Evolutionary conservation across 179 eudicot species (phyloP).

Genomic region (Gypsophila paniculata): DNA sequence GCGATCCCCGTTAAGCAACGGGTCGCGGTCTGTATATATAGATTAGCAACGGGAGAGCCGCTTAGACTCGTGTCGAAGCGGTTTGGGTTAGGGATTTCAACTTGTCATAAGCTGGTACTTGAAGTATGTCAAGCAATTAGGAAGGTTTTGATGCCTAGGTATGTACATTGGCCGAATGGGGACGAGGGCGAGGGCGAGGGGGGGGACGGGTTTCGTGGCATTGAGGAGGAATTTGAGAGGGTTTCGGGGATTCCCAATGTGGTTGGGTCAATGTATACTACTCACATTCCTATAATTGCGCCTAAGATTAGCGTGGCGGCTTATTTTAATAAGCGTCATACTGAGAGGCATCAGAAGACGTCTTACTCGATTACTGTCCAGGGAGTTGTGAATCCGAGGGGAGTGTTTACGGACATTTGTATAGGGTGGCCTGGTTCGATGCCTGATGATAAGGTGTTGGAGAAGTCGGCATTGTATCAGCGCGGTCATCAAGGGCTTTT

Average conservation of each 20-base stretch:
- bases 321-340: slow-evolving; percentile 45
- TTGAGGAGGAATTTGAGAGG: slow-evolving; percentile 36
- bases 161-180: slow-evolving; percentile 44
- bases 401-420: slow-evolving; percentile 46
- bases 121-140: slow-evolving; percentile 56
- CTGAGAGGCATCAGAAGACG: slow-evolving; percentile 47
- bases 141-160: slow-evolving; percentile 47
- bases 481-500: slow-evolving; percentile 41
- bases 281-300: slow-evolving; percentile 51
- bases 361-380: slow-evolving; percentile 54
- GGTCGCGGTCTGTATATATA: slow-evolving; percentile 52
- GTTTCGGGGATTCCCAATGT: slow-evolving; percentile 44
- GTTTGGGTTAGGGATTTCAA: slow-evolving; percentile 53
- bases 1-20: slow-evolving; percentile 53
- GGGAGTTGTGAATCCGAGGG: slow-evolving; percentile 44
- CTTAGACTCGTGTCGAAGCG: slow-evolving; percentile 45
- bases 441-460: slow-evolving; percentile 49
- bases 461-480: slow-evolving; percentile 43
- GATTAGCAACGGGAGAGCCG: slow-evolving; percentile 55
- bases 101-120: slow-evolving; percentile 59
- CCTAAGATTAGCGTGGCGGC: slow-evolving; percentile 50
- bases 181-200: slow-evolving; percentile 26
- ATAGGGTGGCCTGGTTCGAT: slow-evolving; percentile 57
- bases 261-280: slow-evolving; percentile 50
- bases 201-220: background rate